Evolutionary conservation across 345 rosid species (phyloP), one percentile per base, ranked within the genome.

Genomic region (Ceriops decandra): DNA sequence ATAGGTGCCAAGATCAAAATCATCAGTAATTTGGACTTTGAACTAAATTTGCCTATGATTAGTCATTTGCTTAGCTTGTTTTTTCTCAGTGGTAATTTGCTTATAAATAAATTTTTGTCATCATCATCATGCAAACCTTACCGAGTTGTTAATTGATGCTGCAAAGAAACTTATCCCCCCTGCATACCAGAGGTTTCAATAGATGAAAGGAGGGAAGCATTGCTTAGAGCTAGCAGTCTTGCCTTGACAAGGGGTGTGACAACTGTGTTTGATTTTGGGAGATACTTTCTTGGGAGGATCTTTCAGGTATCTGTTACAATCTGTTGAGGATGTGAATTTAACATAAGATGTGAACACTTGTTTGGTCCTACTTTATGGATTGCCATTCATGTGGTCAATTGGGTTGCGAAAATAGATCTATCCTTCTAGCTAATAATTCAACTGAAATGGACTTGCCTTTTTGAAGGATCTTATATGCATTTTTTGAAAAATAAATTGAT

Each of bases 211-310:
- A 89, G 97, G 83, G 88, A 89, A 64, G 98, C 96, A 49, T 76
- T 93, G 77, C 51, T 82, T 73, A 82, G 87, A 81, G 97, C 93
- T 72, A 86, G 87, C 83, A 79, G 76, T 58, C 82, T 84, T 77
- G 93, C 93, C 66, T 80, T 90, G 88, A 77, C 38, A 38, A 86
- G 82, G 85, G 98, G 96, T 52, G 97, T 90, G 76, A 90, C 97
- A 30, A 84, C 90, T 64, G 93, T 90, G 35, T 79, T 89, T 73
- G 98, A 93, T 83, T 21, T 93, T 46, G 98, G 98, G 67, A 85
- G 97, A 82, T 87, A 86, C 75, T 81, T 74, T 76, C 96, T 97
- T 93, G 98, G 98, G 84, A 86, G 62, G 98, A 93, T 79, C 82
- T 90, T 60, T 79, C 93, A 89, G 98, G 98, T 92, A 69, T 58